Base-by-base conservation (phyloP, 495 filamentous ascomycete species). In the Penicillium goetzii region DNA sequence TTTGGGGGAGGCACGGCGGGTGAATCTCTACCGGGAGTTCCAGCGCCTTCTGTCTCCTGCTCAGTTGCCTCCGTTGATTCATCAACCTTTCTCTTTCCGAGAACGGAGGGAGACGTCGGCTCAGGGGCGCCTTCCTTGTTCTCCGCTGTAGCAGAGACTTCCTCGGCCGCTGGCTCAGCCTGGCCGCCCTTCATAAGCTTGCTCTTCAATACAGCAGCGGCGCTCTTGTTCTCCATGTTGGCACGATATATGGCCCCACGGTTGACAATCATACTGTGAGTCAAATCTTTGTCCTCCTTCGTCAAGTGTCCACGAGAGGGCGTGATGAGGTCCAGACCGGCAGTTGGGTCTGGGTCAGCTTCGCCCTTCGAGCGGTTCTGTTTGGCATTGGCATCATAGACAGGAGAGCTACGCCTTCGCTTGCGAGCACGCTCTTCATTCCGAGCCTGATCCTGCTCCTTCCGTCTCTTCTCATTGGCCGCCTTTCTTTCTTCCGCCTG, bases 151-250 rank as follows among this genome's bases (percentile, higher is more conserved):
- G 65, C 32, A 25, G 66, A 28, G 30, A 61, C 33, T 32, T 63
- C 64, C 32, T 72, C 71, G 10, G 67, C 51, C 21, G 66, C 62
- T 54, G 70, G 43, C 23, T 57, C 66, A 17, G 66, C 66, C 41
- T 70, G 64, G 4, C 68, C 53, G 51, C 70, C 76, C 58, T 85
- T 82, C 65, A 91, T 84, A 47, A 97, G 81, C 68, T 91, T 88
- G 65, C 86, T 90, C 80, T 96, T 97, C 58, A 99, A 78, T 32
- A 89, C 88, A 50, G 92, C 92, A 30, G 95, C 95, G 47, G 95
- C 95, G 72, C 92, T 97, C 79, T 95, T 96, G 77, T 99, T 99
- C 62, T 92, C 91, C 61, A 87, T 78, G 67, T 95, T 97, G 26
- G 90, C 89, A 66, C 89, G 86, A 62, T 88, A 85, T 32, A 90